Evolutionary conservation across 441 rosid genomes (phyloP).

Genomic region (Gossypium lobatum): DNA sequence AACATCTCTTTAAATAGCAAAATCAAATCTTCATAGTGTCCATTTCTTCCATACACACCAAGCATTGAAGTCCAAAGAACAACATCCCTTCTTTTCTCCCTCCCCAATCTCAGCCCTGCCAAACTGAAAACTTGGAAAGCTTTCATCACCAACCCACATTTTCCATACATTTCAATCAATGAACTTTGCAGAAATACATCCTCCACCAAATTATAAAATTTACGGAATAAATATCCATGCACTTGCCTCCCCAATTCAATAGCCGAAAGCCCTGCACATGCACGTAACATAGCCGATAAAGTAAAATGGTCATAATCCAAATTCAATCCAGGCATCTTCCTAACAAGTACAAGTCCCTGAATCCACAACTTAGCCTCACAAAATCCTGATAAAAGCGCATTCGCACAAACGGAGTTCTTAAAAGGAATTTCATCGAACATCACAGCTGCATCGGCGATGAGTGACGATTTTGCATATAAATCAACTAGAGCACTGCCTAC

Average conservation of each 20-base stretch:
- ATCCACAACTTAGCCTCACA: slow-evolving; percentile 35
- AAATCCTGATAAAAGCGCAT: slow-evolving; percentile 43
- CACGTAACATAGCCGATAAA: slow-evolving; percentile 27
- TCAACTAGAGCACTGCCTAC: slow-evolving; percentile 47
- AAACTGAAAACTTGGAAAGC: slow-evolving; percentile 40
- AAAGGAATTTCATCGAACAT: slow-evolving; percentile 52
- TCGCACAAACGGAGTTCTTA: slow-evolving; percentile 50
- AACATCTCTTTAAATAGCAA: slow-evolving; percentile 36
- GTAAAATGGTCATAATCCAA: slow-evolving; percentile 43
- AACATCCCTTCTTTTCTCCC: slow-evolving; percentile 30
- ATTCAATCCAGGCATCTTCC: slow-evolving; percentile 35
- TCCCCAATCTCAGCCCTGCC: slow-evolving; percentile 19
- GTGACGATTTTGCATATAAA: slow-evolving; percentile 32
- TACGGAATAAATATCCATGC: slow-evolving; percentile 36
- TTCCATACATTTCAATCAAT: slow-evolving; percentile 56
- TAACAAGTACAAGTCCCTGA: slow-evolving; percentile 29
- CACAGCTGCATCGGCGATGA: slow-evolving; percentile 24
- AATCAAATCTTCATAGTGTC: slow-evolving; percentile 37
- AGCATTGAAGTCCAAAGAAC: slow-evolving; percentile 62
- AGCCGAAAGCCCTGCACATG: slow-evolving; percentile 34
- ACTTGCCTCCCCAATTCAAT: slow-evolving; percentile 43
- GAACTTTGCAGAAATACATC: slow-evolving; percentile 50
- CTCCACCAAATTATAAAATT: slow-evolving; percentile 18
- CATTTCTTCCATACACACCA: slow-evolving; percentile 41
- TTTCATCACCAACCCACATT: slow-evolving; percentile 39